These are phyloP conservation scores for Diaporthe sp. DNA, from an alignment of 2,329 filamentous ascomycete species.

Conservation along the genomic window DNA sequence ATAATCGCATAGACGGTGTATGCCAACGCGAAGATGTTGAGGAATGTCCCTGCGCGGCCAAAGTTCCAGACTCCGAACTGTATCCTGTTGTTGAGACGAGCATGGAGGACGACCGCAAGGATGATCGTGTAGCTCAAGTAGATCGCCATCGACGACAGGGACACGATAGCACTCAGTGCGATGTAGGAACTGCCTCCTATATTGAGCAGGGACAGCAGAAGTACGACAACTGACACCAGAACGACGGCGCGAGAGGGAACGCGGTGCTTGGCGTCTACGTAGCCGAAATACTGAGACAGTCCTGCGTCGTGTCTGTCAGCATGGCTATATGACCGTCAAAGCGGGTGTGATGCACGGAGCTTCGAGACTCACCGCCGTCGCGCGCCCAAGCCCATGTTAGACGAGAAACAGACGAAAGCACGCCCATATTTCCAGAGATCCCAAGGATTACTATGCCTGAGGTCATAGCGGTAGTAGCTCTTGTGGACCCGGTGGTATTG, in stretches of 20 bases:
- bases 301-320: constrained; percentile 36
- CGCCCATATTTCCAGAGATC: constrained; percentile 54
- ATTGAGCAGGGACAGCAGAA: constrained; percentile 53
- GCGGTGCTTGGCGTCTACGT: constrained; percentile 47
- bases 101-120: constrained; percentile 36
- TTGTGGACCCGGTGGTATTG: constrained; percentile 53
- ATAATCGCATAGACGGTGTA: constrained; percentile 39
- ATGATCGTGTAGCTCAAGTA: constrained; percentile 41
- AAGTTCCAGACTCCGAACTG: constrained; percentile 36
- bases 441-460: constrained; percentile 52
- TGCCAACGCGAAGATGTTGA: constrained; percentile 39
- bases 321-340: constrained; percentile 49
- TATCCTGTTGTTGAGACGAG: constrained; percentile 26
- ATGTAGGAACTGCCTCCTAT: constrained; percentile 50
- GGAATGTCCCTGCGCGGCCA: constrained; percentile 27
- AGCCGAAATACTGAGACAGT: constrained; percentile 32
- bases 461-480: constrained; percentile 55
- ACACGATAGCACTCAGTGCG: constrained; percentile 54
- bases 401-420: constrained; percentile 60
- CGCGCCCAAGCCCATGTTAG: constrained; percentile 62
- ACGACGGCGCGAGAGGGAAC: constrained; percentile 54
- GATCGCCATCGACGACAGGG: constrained; percentile 48
- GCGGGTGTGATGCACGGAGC: constrained; percentile 50
- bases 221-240: constrained; percentile 48
- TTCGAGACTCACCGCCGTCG: constrained; percentile 52